phyloP scores from a whole-genome alignment of 495 filamentous ascomycete species.

The Usnea hakonensis region DNA sequence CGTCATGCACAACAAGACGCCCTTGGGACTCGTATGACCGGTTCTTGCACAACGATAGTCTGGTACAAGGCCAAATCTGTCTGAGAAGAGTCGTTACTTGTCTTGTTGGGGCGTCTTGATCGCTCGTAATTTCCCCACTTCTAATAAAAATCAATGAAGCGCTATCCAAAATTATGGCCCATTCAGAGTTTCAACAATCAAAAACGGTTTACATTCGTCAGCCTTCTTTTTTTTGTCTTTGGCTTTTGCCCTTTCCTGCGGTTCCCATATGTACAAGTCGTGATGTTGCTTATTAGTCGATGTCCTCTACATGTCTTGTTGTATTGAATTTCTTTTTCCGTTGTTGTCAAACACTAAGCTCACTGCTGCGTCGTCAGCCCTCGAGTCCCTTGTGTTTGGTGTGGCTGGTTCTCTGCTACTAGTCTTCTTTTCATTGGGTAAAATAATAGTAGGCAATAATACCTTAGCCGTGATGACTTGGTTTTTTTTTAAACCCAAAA shows the following conservation, averaged over 20 bases:
- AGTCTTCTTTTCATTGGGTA: neutral
- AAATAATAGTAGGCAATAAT: neutral
- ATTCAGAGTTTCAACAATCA: neutral
- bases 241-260: too few species aligned
- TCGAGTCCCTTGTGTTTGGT: too few species aligned
- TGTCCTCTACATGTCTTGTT: too few species aligned
- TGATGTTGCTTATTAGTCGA: too few species aligned
- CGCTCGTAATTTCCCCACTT: constrained; percentile 19
- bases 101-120: constrained; percentile 10
- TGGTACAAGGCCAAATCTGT: neutral
- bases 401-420: too few species aligned
- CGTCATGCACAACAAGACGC: neutral
- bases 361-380: constrained; percentile 3
- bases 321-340: constrained; percentile 6
- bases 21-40: neutral
- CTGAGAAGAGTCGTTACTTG: constrained; percentile 4
- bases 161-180: neutral
- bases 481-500: neutral
- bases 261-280: neutral
- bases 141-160: neutral
- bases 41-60: neutral
- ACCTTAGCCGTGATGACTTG: neutral
- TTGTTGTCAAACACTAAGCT: constrained; percentile 1
- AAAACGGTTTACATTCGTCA: neutral
- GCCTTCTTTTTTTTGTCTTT: constrained; percentile 1